Conservation (phyloP, 2,329 filamentous ascomycete genomes). For the Dichotomopilus funicola region DNA sequence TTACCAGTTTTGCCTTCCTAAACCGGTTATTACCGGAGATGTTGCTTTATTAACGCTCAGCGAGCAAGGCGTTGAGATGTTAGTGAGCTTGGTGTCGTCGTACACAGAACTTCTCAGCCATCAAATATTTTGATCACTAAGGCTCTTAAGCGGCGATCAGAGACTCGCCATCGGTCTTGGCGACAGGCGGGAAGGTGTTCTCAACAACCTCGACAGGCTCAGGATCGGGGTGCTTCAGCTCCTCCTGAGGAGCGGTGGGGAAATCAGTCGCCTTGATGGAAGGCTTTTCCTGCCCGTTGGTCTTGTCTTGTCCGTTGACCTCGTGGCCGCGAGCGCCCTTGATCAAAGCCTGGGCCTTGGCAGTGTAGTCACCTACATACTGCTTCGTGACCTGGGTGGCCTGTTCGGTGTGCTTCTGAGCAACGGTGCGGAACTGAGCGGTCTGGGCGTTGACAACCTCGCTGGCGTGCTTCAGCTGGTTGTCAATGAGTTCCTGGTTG, state of each 20-base stretch:
- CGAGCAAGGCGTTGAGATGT: not conserved
- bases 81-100: not conserved
- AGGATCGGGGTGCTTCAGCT: constrained; percentile 24
- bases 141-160: constrained; percentile 1
- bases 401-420: constrained; percentile 57
- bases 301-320: constrained; percentile 19
- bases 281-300: constrained; percentile 6
- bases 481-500: constrained; percentile 65
- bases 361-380: constrained; percentile 61
- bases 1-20: constrained; percentile 13
- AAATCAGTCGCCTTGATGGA: constrained; percentile 43
- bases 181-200: constrained; percentile 1
- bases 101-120: not conserved
- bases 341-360: constrained; percentile 60
- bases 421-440: constrained; percentile 53
- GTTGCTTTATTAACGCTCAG: not conserved
- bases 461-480: constrained; percentile 51
- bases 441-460: constrained; percentile 57
- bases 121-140: not conserved
- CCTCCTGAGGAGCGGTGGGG: constrained; percentile 37
- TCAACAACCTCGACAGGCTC: not conserved
- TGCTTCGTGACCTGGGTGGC: constrained; percentile 59
- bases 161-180: not conserved
- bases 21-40: not conserved
- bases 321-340: constrained; percentile 33